Conservation (phyloP, 1,284 basidiomycete species). For the Albatrellus sp. region DNA sequence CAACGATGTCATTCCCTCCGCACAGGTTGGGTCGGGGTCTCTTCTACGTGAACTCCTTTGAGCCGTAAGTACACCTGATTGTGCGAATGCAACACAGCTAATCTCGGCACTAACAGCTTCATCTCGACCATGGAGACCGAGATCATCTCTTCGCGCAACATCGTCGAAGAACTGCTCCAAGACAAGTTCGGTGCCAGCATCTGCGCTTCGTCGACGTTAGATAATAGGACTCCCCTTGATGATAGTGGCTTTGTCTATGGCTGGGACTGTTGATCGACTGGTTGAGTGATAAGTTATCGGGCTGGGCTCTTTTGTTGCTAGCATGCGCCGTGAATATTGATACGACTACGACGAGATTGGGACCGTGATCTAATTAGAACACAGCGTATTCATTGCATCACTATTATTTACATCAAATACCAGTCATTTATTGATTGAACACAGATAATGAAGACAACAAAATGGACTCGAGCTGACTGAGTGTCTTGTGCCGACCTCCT, state of each 20-base stretch:
- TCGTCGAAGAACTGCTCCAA: constrained; percentile 64
- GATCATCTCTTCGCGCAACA: constrained; percentile 74
- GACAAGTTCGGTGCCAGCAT: constrained; percentile 56
- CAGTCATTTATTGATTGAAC: background rate
- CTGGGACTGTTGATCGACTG: constrained; percentile 43
- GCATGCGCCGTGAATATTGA: background rate
- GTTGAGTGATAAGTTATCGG: background rate
- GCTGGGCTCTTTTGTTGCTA: background rate
- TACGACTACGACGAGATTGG: too few relatives aligned
- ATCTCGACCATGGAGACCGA: constrained; percentile 90
- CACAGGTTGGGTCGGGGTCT: constrained; percentile 66
- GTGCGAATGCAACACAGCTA: background rate
- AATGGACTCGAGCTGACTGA: too few relatives aligned
- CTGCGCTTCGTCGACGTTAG: constrained; percentile 26
- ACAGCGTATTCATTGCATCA: too few relatives aligned
- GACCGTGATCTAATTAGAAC: too few relatives aligned
- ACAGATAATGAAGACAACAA: background rate
- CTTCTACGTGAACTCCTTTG: constrained; percentile 85
- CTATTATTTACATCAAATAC: too few relatives aligned
- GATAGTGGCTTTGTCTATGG: constrained; percentile 39
- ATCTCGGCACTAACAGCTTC: constrained; percentile 29
- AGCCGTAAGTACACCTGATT: constrained; percentile 42
- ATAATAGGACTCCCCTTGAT: background rate
- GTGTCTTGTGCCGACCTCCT: too few relatives aligned
- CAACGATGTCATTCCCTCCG: constrained; percentile 60